Conservation (phyloP, 257 asterid species). For the Buddleja alternifolia region DNA sequence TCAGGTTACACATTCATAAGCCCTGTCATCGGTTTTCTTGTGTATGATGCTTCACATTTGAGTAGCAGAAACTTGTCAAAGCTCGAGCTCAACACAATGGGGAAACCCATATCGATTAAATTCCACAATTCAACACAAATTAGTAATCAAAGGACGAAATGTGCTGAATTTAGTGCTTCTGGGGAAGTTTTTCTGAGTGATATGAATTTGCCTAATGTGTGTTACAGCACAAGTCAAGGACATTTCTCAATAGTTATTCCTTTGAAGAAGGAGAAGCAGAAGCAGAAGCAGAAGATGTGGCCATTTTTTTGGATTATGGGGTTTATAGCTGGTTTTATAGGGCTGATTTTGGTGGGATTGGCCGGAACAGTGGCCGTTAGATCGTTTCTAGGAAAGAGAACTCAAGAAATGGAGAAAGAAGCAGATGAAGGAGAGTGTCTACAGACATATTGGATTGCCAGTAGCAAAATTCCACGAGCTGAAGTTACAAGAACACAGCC, state of each 20-base stretch:
- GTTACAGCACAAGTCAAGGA: constrained; percentile 58
- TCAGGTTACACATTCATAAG: constrained; percentile 61
- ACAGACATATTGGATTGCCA: constrained; percentile 48
- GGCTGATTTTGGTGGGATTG: constrained; percentile 44
- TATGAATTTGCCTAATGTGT: constrained; percentile 37
- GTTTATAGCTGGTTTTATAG: constrained; percentile 47
- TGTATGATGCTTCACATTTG: constrained; percentile 57
- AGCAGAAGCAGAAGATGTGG: constrained; percentile 42
- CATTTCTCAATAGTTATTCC: constrained; percentile 61
- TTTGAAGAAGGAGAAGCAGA: constrained; percentile 26
- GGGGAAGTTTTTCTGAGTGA: constrained; percentile 51
- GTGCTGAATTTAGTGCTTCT: constrained; percentile 55
- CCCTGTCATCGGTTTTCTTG: constrained; percentile 70
- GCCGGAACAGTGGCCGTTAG: constrained; percentile 38
- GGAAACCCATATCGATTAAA: constrained; percentile 50
- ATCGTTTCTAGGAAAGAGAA: constrained; percentile 41
- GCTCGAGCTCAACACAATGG: constrained; percentile 59
- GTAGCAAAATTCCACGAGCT: constrained; percentile 81
- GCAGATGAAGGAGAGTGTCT: constrained; percentile 70
- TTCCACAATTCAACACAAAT: constrained; percentile 33
- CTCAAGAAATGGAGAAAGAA: constrained; percentile 54
- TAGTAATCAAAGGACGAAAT: constrained; percentile 32
- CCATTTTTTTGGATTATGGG: constrained; percentile 50
- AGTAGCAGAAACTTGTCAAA: constrained; percentile 37
- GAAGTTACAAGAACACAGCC: constrained; percentile 70